A percentile compares a stretch with the other conserved stretches of the same genome.
phyloP scores from a whole-genome alignment of 352 stramenopile species.

The Halophytophthora batemanensis region DNA sequence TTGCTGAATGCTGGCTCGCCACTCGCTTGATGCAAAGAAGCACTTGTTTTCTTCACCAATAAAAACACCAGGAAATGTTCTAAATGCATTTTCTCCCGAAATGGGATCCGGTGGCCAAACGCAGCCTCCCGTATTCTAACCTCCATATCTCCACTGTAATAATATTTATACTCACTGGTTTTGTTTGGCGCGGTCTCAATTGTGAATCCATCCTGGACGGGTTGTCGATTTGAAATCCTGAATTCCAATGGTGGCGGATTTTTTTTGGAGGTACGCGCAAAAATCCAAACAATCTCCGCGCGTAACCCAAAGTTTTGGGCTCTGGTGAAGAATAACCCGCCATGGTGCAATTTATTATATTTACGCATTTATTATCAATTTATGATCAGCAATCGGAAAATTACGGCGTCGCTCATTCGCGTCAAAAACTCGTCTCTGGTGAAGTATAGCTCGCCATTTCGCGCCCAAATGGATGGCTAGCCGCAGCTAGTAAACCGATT shows the following conservation, averaged over 20 bases:
- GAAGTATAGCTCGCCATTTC: background rate
- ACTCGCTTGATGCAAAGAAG: no score
- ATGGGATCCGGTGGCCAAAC: background rate
- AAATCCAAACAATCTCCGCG: no score
- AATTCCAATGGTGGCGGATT: no score
- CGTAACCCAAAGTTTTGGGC: no score
- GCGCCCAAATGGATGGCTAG: background rate
- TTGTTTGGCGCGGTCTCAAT: background rate
- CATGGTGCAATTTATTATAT: background rate
- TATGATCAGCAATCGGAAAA: background rate
- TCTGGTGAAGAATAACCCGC: background rate
- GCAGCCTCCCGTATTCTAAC: background rate
- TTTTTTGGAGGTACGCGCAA: no score
- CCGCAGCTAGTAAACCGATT: background rate
- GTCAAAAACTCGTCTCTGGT: background rate
- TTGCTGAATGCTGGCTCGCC: no score
- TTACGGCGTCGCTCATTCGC: background rate
- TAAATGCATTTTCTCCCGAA: background rate
- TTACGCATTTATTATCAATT: background rate
- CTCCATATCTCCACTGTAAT: background rate
- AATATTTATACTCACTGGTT: background rate
- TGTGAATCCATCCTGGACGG: no score
- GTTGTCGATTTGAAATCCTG: no score
- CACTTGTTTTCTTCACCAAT: no score
- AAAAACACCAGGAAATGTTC: background rate